These are phyloP conservation scores for Scheffersomyces insectosa DNA, from an alignment of 1,139 yeast species.

Conservation along the genomic window DNA sequence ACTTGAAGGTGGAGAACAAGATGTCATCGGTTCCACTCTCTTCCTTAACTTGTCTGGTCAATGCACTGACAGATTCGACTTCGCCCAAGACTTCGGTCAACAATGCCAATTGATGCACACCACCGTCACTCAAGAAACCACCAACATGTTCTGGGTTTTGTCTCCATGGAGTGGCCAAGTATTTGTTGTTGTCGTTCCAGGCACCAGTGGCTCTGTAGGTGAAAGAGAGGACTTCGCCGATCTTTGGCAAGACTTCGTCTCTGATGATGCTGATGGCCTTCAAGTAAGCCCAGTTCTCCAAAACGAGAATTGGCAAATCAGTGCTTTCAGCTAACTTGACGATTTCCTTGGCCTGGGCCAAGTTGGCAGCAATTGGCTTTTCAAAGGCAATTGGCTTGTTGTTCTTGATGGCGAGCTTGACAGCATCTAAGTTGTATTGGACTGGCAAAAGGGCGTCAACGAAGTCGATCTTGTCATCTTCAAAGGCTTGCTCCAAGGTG, in stretches of 20 bases:
- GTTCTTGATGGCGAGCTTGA: conserved; percentile 64
- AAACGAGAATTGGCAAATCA: conserved; percentile 67
- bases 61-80: conserved; percentile 67
- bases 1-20: conserved; percentile 64
- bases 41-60: conserved; percentile 71
- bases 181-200: conserved; percentile 63
- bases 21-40: conserved; percentile 81
- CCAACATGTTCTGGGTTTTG: conserved; percentile 87
- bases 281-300: conserved; percentile 84
- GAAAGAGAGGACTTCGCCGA: conserved; percentile 77
- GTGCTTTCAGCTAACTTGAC: conserved; percentile 62
- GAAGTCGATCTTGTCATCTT: conserved; percentile 64
- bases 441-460: conserved; percentile 88
- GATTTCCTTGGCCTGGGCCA: conserved; percentile 76
- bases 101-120: conserved; percentile 90
- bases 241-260: conserved; percentile 58
- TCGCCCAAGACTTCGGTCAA: conserved; percentile 81
- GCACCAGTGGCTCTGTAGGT: conserved; percentile 83
- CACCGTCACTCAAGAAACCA: conserved; percentile 89
- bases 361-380: conserved; percentile 87
- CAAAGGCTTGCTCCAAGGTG: conserved; percentile 61
- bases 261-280: conserved; percentile 53
- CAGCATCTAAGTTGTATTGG: conserved; percentile 68
- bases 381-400: conserved; percentile 80
- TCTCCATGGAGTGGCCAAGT: conserved; percentile 80